Base-by-base conservation (phyloP, 225 moss, liverwort and hornwort species). In the Takakia lepidozioides region DNA sequence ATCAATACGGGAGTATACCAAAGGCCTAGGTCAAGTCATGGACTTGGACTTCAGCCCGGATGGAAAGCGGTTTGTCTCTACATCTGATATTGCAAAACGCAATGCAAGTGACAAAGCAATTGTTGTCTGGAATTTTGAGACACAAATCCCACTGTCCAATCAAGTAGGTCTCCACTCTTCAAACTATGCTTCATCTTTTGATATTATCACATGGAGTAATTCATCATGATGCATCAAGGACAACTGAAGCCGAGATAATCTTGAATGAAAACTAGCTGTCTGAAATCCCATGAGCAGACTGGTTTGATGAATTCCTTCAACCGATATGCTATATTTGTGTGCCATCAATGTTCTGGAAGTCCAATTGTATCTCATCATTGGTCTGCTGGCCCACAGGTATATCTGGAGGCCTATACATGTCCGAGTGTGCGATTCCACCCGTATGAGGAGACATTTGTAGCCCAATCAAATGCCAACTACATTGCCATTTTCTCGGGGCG, bases 351-450 rank as follows among this genome's bases (percentile, higher is more conserved):
- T n/a, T n/a, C n/a, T n/a, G n/a, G n/a, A n/a, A n/a, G n/a, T n/a
- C n/a, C n/a, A n/a, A n/a, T n/a, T n/a, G n/a, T n/a, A n/a, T n/a
- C n/a, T n/a, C n/a, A n/a, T n/a, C n/a, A n/a, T n/a, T n/a, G n/a
- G n/a, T n/a, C n/a, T n/a, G n/a, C n/a, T n/a, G n/a, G n/a, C n/a
- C n/a, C 20, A 65, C 67, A 95, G 93, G 75, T 95, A 41, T 84
- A 95, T 54, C 58, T 90, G 63, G 93, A 95, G 72, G 93, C 84
- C 4, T 90, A 82, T 24, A 95, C 93, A 11, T 95, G 93, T 54
- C 93, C 89, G 23, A 79, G 81, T 67, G 84, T 87, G 37, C 88
- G 93, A 24, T 95, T 84, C 57, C 93, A 95, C 49, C 93, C 93
- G 7, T 80, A 59, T 43, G 86, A 95, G 38, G 82, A 81, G 43